Evolutionary conservation across 805 yeast species (phyloP).

Genomic region (Nakazawaea pomicola): DNA sequence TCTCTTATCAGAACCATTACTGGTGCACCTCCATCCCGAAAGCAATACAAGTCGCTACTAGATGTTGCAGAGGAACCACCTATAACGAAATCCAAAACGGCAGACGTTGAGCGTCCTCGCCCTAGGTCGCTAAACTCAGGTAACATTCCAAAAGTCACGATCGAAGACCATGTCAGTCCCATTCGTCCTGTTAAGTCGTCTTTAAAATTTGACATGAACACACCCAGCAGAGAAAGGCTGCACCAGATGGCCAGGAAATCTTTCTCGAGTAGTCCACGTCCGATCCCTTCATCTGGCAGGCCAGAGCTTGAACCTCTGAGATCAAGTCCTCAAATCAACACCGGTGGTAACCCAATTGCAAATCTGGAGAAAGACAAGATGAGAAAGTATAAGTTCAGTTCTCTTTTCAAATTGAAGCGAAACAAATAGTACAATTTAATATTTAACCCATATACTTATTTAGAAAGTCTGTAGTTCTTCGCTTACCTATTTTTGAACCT

Average conservation of each 20-base stretch:
- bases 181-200: constrained; percentile 10
- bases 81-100: constrained; percentile 2
- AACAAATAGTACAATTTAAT: no score
- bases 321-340: constrained; percentile 12
- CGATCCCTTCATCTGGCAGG: background rate
- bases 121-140: background rate
- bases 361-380: constrained; percentile 8
- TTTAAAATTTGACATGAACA: constrained; percentile 7
- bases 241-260: constrained; percentile 4
- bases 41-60: constrained; percentile 14
- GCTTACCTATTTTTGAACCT: no score
- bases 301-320: constrained; percentile 8
- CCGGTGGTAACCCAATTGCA: constrained; percentile 1
- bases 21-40: constrained; percentile 26
- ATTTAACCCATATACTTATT: no score
- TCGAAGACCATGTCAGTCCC: constrained; percentile 4
- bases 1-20: constrained; percentile 33
- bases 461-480: no score
- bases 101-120: background rate
- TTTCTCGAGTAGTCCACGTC: background rate
- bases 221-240: constrained; percentile 3
- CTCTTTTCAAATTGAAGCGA: constrained; percentile 6
- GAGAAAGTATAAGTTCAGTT: constrained; percentile 2
- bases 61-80: constrained; percentile 7
- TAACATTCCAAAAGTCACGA: constrained; percentile 4